Percentiles rank a stretch among this genome's conserved stretches.
Conservation (phyloP, 106 monocot genomes). For the Agapanthus africanus region DNA sequence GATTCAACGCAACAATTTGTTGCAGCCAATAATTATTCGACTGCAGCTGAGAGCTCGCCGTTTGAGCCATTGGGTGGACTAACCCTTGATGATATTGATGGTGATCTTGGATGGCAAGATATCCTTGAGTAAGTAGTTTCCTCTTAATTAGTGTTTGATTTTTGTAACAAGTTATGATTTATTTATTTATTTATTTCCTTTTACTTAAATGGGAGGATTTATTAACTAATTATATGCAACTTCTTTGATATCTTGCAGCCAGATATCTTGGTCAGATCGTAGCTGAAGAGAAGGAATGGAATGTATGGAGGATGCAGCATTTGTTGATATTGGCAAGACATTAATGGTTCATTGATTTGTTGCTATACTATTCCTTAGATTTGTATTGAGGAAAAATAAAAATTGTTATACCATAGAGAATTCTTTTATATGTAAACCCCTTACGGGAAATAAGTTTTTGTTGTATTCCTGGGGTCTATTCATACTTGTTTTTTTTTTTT, state of each 20-base stretch:
- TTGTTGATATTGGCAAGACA: background rate
- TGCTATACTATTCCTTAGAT: too few species aligned
- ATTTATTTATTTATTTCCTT: background rate
- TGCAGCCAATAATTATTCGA: too few species aligned
- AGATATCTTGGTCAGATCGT: background rate
- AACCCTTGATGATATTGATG: conserved; percentile 7
- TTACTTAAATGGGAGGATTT: background rate
- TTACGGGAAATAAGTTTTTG: too few species aligned
- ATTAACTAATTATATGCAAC: background rate
- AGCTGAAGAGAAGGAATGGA: background rate
- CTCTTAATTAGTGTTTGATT: background rate
- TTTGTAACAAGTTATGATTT: background rate
- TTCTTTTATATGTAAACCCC: too few species aligned
- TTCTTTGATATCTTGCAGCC: conserved; percentile 3
- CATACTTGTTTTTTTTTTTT: too few species aligned
- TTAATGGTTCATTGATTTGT: background rate
- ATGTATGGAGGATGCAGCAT: background rate
- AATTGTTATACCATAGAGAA: too few species aligned
- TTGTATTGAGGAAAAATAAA: too few species aligned
- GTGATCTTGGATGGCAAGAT: conserved; percentile 10
- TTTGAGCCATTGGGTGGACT: background rate
- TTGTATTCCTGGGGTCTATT: too few species aligned
- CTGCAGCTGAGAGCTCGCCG: too few species aligned
- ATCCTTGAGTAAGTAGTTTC: conserved; percentile 1
- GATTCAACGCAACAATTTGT: too few species aligned